Conservation (phyloP, 768 basidiomycete genomes). For the Kockovaella imperatae region DNA sequence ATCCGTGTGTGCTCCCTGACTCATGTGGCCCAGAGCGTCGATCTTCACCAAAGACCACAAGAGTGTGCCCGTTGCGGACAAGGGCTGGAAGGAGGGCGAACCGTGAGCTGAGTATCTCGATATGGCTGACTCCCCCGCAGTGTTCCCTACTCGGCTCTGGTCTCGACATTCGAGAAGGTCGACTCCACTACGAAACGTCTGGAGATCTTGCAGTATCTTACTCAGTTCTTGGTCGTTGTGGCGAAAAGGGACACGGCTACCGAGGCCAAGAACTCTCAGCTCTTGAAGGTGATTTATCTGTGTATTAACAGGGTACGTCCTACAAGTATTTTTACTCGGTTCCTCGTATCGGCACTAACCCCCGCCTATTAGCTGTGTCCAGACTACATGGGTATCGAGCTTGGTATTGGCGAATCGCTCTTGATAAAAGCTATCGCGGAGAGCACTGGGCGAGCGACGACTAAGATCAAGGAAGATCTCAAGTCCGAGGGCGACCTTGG, state of each 20-base stretch:
- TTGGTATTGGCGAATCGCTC: slow-evolving; percentile 91
- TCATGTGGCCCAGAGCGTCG: slow-evolving; percentile 24
- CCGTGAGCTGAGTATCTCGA: slow-evolving; percentile 54
- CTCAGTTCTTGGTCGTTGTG: slow-evolving; percentile 78
- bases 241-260: slow-evolving; percentile 73
- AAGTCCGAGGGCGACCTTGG: slow-evolving; percentile 94
- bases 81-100: slow-evolving; percentile 70
- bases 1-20: neutral
- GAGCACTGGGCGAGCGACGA: slow-evolving; percentile 79
- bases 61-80: slow-evolving; percentile 48
- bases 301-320: slow-evolving; percentile 84
- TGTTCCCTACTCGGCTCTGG: slow-evolving; percentile 87
- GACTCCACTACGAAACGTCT: slow-evolving; percentile 91
- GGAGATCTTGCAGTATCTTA: slow-evolving; percentile 83
- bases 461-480: slow-evolving; percentile 78
- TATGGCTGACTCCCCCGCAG: slow-evolving; percentile 47
- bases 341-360: neutral
- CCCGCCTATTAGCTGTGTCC: slow-evolving; percentile 68
- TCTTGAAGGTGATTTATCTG: slow-evolving; percentile 84
- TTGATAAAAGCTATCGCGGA: slow-evolving; percentile 92
- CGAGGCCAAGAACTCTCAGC: slow-evolving; percentile 55
- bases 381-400: slow-evolving; percentile 88
- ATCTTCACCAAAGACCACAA: slow-evolving; percentile 38
- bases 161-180: slow-evolving; percentile 78
- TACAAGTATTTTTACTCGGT: neutral